Evolutionary conservation across 805 yeast species (phyloP).

Genomic region (Candida palmyrensis): DNA sequence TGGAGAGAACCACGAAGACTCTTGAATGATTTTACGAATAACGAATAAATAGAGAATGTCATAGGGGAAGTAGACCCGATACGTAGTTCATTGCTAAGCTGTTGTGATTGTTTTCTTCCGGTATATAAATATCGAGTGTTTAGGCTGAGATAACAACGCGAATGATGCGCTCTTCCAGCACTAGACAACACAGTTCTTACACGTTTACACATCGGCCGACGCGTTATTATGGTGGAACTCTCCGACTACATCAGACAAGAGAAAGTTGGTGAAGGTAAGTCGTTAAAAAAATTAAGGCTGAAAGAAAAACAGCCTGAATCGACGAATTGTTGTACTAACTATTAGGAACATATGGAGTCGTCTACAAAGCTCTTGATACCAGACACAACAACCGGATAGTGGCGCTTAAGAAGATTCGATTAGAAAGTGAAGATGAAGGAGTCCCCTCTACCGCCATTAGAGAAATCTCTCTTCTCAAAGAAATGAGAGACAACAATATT

Average conservation of each 20-base stretch:
- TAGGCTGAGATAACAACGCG: too few species aligned
- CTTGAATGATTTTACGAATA: background rate
- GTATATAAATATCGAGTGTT: too few species aligned
- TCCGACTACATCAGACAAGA: slow-evolving; percentile 91
- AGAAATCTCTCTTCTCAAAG: slow-evolving; percentile 91
- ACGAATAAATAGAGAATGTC: too few species aligned
- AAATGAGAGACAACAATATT: slow-evolving; percentile 88
- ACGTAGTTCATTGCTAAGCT: too few species aligned
- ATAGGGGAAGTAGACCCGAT: background rate
- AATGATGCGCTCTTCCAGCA: too few species aligned
- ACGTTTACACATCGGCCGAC: too few species aligned
- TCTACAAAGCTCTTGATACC: slow-evolving; percentile 89
- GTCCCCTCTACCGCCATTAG: slow-evolving; percentile 98
- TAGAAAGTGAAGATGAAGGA: slow-evolving; percentile 97
- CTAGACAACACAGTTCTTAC: too few species aligned
- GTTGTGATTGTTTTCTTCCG: slow-evolving; percentile 1
- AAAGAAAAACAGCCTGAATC: too few species aligned
- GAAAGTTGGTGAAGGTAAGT: slow-evolving; percentile 90
- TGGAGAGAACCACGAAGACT: slow-evolving; percentile 38
- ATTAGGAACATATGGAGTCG: slow-evolving; percentile 91
- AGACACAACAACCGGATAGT: slow-evolving; percentile 90
- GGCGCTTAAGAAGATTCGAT: slow-evolving; percentile 89
- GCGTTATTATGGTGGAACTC: slow-evolving; percentile 87
- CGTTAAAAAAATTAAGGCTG: background rate
- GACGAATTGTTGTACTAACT: too few species aligned